A percentile compares a stretch with the other conserved stretches of the same genome.
Evolutionary conservation across 306 rosid genomes (phyloP).

Genomic region (Lathyrus sativus): DNA sequence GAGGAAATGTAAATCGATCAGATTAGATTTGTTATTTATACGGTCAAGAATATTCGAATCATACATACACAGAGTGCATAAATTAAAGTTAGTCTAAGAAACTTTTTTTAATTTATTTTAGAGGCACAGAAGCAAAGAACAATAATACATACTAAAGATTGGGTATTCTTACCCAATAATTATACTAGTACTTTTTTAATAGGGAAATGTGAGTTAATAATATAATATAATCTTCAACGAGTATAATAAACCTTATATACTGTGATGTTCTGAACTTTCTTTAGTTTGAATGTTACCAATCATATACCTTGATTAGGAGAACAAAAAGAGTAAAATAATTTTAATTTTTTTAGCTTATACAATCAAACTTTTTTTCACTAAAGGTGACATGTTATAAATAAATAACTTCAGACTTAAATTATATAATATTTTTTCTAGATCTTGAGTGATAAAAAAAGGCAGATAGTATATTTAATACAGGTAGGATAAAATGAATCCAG

Average conservation of each 20-base stretch:
- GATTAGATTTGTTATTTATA: not conserved
- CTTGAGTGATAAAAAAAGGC: not conserved
- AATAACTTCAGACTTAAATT: too few species aligned
- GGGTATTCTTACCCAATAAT: slow-evolving; percentile 9
- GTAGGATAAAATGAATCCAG: slow-evolving; percentile 10
- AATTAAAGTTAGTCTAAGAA: slow-evolving; percentile 16
- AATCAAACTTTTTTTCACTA: too few species aligned
- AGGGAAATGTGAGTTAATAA: not conserved
- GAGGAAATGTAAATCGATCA: not conserved
- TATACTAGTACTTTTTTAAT: not conserved
- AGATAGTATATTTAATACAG: slow-evolving; percentile 7
- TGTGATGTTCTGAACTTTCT: not conserved
- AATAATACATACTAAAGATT: slow-evolving; percentile 2
- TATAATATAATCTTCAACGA: not conserved
- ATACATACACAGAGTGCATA: not conserved
- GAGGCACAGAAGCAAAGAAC: slow-evolving; percentile 33
- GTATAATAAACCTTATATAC: slow-evolving; percentile 2
- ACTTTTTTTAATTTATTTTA: slow-evolving; percentile 7
- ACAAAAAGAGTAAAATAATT: too few species aligned
- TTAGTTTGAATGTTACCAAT: not conserved
- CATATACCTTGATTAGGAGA: slow-evolving; percentile 12
- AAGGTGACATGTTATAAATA: too few species aligned
- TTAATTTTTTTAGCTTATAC: too few species aligned
- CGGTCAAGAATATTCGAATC: slow-evolving; percentile 15
- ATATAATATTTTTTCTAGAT: slow-evolving; percentile 3